These are phyloP conservation scores for Lyophyllum decastes DNA, from an alignment of 768 basidiomycete genomes.

Conservation along the genomic window DNA sequence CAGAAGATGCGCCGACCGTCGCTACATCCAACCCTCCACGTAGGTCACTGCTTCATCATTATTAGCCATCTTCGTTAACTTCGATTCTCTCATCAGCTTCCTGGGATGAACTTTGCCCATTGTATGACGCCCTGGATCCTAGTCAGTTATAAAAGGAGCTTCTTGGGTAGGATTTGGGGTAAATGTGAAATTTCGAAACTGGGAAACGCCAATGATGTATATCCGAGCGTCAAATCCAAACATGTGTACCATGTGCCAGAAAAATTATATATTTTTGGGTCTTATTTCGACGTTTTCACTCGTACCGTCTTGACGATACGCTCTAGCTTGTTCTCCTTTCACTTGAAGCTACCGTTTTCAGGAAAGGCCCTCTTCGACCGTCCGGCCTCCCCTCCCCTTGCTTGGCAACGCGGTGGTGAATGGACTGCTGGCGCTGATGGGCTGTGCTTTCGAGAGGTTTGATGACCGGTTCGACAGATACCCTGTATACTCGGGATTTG, in stretches of 20 bases:
- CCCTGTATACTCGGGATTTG: not conserved
- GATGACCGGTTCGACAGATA: not conserved
- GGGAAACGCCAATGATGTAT: too few species aligned
- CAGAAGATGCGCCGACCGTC: slow-evolving; percentile 29
- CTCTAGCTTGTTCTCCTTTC: too few species aligned
- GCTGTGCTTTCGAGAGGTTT: not conserved
- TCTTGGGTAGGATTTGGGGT: too few species aligned
- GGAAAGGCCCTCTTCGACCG: too few species aligned
- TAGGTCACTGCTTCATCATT: not conserved
- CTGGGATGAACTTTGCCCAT: slow-evolving; percentile 40
- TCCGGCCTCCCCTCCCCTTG: not conserved
- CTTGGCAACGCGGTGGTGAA: not conserved
- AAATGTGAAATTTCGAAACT: too few species aligned
- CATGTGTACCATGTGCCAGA: too few species aligned
- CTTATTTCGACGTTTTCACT: too few species aligned
- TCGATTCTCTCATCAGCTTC: slow-evolving; percentile 20
- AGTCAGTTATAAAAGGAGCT: too few species aligned
- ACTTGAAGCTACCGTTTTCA: too few species aligned
- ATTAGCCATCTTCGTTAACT: not conserved
- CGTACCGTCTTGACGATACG: too few species aligned
- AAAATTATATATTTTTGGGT: too few species aligned
- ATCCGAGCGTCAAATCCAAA: too few species aligned
- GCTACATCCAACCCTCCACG: not conserved
- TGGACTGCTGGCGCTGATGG: not conserved
- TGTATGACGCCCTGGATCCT: slow-evolving; percentile 12